Evolutionary conservation across 2,329 filamentous ascomycete species (phyloP).

Genomic region (Fusarium sterilihyphosum): DNA sequence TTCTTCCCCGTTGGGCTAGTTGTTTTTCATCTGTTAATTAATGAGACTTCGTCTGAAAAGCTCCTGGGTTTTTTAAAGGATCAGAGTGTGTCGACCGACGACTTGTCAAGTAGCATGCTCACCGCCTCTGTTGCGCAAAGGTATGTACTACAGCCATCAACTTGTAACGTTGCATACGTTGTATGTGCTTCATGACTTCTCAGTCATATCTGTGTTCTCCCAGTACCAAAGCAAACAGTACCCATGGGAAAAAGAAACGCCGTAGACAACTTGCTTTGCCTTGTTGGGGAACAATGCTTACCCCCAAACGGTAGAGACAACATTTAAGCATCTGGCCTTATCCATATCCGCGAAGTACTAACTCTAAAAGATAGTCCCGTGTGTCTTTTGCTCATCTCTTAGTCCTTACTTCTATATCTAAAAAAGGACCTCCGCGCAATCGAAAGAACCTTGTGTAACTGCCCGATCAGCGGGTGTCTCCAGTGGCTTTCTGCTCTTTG

Average conservation of each 20-base stretch:
- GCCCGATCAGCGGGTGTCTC: background rate
- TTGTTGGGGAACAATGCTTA: no score
- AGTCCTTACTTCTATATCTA: background rate
- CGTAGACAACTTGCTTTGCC: background rate
- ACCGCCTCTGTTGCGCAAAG: background rate
- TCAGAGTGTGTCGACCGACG: no score
- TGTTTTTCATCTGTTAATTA: background rate
- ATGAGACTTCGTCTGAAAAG: background rate
- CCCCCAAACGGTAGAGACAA: background rate
- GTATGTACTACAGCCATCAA: background rate
- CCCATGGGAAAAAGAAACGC: no score
- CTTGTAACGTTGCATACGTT: background rate
- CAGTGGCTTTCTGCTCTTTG: background rate
- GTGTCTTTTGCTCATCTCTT: no score
- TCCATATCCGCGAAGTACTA: background rate
- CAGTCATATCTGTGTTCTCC: no score
- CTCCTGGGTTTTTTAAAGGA: background rate
- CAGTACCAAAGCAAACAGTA: background rate
- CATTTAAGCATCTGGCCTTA: rapidly evolving
- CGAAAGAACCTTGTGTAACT: background rate
- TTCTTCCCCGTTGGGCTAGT: background rate
- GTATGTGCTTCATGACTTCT: background rate
- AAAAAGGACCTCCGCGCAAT: background rate
- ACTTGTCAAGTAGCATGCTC: background rate
- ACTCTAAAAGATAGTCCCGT: no score